A percentile compares a stretch with the other conserved stretches of the same genome.
These are phyloP conservation scores for Sphagnum tenellum DNA, from an alignment of 225 moss, liverwort and hornwort species.

Conservation along the genomic window DNA sequence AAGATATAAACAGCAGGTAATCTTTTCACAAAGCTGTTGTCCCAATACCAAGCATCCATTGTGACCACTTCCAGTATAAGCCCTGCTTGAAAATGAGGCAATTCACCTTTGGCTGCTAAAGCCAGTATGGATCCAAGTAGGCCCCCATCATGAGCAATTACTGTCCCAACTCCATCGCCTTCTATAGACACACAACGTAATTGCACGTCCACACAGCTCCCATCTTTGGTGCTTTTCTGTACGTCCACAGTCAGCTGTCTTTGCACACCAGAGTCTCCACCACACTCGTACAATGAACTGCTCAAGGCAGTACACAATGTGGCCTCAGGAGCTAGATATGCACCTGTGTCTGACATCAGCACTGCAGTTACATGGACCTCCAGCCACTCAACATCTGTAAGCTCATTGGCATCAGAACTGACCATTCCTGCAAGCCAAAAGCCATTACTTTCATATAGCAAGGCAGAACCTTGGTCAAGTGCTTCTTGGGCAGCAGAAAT, in stretches of 20 bases:
- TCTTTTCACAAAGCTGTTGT: conserved; percentile 41
- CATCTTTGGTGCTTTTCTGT: conserved; percentile 53
- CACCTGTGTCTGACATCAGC: conserved; percentile 55
- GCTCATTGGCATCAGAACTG: conserved; percentile 36
- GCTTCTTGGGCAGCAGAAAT: conserved; percentile 69
- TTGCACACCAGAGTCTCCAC: conserved; percentile 68
- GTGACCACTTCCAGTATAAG: conserved; percentile 71
- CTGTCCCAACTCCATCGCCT: conserved; percentile 69
- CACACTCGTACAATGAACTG: conserved; percentile 77
- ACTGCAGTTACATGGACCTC: conserved; percentile 75
- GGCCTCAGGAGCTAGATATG: conserved; percentile 81
- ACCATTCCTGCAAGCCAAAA: conserved; percentile 82
- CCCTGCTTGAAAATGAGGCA: conserved; percentile 84
- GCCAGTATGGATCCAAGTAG: conserved; percentile 79
- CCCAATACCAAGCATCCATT: conserved; percentile 73
- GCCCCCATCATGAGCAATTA: conserved; percentile 69
- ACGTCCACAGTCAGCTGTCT: conserved; percentile 76
- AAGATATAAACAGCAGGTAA: conserved; percentile 62
- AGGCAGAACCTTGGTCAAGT: conserved; percentile 53
- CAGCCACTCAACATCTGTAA: conserved; percentile 61
- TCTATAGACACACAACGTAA: conserved; percentile 74
- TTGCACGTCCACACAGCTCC: conserved; percentile 63
- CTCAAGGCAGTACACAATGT: conserved; percentile 81
- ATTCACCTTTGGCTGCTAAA: conserved; percentile 82
- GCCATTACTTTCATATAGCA: conserved; percentile 55